phyloP scores from a whole-genome alignment of 352 stramenopile species.

The Pythium biforme region DNA sequence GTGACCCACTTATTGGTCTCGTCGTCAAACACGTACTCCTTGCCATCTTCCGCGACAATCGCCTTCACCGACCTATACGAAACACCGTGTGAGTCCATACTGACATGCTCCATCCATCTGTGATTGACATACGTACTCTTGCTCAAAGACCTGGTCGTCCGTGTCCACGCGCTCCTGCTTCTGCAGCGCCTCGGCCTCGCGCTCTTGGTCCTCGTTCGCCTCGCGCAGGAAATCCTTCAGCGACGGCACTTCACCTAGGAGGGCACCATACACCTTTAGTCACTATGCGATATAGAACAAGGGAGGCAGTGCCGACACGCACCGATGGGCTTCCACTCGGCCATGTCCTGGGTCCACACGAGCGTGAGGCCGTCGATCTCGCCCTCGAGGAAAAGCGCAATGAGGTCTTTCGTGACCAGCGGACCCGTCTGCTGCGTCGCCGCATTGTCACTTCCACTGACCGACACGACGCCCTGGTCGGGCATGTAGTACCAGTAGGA shows the following conservation, averaged over 20 bases:
- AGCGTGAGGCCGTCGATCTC: slow-evolving; percentile 40
- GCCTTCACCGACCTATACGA: slow-evolving; percentile 14
- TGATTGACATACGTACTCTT: slow-evolving; percentile 15
- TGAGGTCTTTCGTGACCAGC: slow-evolving; percentile 31
- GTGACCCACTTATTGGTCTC: slow-evolving; percentile 42
- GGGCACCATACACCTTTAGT: neutral
- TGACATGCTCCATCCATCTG: neutral
- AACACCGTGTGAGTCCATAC: neutral
- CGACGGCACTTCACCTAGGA: slow-evolving; percentile 27
- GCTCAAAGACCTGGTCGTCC: slow-evolving; percentile 27
- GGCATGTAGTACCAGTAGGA: slow-evolving; percentile 39
- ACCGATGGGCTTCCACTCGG: slow-evolving; percentile 34
- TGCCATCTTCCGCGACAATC: slow-evolving; percentile 36
- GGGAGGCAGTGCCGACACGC: neutral
- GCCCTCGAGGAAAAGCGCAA: slow-evolving; percentile 35
- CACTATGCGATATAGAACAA: neutral
- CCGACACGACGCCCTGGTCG: slow-evolving; percentile 2
- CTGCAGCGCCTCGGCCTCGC: slow-evolving; percentile 23
- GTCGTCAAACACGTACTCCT: slow-evolving; percentile 38
- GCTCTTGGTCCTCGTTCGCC: slow-evolving; percentile 35
- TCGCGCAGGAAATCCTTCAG: slow-evolving; percentile 40
- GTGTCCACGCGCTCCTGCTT: slow-evolving; percentile 13
- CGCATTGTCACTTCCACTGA: neutral
- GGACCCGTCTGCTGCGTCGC: slow-evolving; percentile 20
- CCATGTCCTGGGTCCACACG: slow-evolving; percentile 34